Conservation (phyloP, 345 rosid genomes). For the Syzygium aromaticum region DNA sequence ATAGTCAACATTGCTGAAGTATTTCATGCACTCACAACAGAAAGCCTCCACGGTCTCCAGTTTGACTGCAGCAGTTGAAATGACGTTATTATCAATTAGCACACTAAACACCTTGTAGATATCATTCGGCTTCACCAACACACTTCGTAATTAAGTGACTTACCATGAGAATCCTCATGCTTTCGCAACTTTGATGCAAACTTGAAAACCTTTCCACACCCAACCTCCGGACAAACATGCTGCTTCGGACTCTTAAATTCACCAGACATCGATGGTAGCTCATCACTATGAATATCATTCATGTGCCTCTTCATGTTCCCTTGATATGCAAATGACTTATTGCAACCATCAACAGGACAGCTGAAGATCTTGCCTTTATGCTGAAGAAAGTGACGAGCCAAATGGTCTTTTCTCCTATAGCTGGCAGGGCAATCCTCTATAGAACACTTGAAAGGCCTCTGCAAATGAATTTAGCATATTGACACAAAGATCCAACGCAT, state of each 20-base stretch:
- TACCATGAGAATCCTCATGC: constrained; percentile 81
- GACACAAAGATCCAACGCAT: neutral
- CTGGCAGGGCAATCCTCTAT: constrained; percentile 60
- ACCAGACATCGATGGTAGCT: constrained; percentile 3
- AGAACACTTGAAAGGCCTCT: constrained; percentile 71
- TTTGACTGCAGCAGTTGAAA: constrained; percentile 41
- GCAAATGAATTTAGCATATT: neutral
- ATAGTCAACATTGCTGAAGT: constrained; percentile 60
- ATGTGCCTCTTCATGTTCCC: constrained; percentile 62
- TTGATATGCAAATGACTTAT: constrained; percentile 28
- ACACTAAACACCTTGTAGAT: neutral
- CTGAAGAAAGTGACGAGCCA: constrained; percentile 61
- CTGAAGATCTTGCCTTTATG: constrained; percentile 73
- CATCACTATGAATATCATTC: constrained; percentile 33
- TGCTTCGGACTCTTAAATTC: constrained; percentile 15
- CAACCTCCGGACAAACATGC: constrained; percentile 52
- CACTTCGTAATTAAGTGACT: constrained; percentile 2
- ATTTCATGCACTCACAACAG: constrained; percentile 79
- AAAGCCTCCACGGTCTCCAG: constrained; percentile 61
- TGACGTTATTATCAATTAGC: neutral
- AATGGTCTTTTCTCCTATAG: constrained; percentile 87
- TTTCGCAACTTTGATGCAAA: constrained; percentile 48
- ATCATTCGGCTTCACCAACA: neutral
- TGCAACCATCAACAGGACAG: constrained; percentile 56
- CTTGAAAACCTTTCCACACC: constrained; percentile 74